Conservation (phyloP, 1,284 basidiomycete genomes). For the Apiotrichum siamense region DNA sequence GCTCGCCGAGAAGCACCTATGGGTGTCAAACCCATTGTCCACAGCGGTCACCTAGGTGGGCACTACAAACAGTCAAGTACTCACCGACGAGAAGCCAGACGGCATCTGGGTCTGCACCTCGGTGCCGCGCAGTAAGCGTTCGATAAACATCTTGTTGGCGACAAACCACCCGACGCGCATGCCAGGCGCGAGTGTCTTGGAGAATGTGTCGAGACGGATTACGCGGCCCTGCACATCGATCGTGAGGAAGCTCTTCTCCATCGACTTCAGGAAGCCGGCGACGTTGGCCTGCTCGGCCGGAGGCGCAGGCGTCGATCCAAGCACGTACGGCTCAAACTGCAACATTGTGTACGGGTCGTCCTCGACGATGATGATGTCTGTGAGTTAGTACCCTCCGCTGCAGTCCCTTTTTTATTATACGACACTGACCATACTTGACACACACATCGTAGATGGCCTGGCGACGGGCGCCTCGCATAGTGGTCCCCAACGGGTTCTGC, state of each 20-base stretch:
- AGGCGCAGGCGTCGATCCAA: background rate
- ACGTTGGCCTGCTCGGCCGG: constrained; percentile 14
- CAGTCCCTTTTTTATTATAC: background rate
- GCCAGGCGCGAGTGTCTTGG: constrained; percentile 61
- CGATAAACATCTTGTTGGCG: constrained; percentile 48
- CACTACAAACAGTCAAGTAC: background rate
- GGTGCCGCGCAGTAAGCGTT: constrained; percentile 60
- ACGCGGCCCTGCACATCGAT: constrained; percentile 40
- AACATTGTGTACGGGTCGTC: constrained; percentile 75
- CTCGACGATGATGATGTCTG: constrained; percentile 62
- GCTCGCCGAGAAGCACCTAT: constrained; percentile 53
- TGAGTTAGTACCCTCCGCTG: background rate
- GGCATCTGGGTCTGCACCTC: constrained; percentile 65
- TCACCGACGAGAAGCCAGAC: constrained; percentile 56
- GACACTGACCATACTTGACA: constrained; percentile 55
- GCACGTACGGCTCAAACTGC: constrained; percentile 22
- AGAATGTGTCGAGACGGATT: constrained; percentile 36
- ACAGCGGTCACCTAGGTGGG: no score
- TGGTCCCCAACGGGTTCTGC: constrained; percentile 67
- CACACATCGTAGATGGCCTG: constrained; percentile 69
- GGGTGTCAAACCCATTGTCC: no score
- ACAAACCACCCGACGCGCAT: constrained; percentile 69
- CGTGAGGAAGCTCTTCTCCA: constrained; percentile 62
- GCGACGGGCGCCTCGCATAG: constrained; percentile 59
- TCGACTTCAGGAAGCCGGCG: constrained; percentile 24